Evolutionary conservation across 176 grass and related monocot genomes (phyloP).

Genomic region (Themeda triandra): DNA sequence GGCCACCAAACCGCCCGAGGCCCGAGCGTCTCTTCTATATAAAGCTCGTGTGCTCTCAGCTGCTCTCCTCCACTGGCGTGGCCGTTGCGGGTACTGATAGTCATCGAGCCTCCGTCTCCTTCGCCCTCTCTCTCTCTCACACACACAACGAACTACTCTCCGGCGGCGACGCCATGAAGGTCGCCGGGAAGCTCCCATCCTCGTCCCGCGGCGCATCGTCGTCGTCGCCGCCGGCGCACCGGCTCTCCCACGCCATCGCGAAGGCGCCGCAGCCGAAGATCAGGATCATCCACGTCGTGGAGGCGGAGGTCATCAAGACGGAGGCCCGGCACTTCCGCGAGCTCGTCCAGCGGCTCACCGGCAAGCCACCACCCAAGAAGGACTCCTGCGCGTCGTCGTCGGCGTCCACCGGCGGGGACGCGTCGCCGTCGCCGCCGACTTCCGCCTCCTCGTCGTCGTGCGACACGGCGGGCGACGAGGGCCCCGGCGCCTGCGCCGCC

Average conservation of each 20-base stretch:
- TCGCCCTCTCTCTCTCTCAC: neutral
- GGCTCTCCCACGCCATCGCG: constrained; percentile 32
- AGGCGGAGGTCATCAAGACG: constrained; percentile 66
- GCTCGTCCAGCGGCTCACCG: constrained; percentile 74
- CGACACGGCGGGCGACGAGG: neutral
- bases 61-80: neutral
- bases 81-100: neutral
- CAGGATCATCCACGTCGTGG: constrained; percentile 66
- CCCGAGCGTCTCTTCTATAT: constrained; percentile 14
- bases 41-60: neutral
- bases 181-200: constrained; percentile 15
- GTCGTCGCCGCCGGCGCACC: neutral
- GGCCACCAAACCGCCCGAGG: neutral
- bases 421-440: neutral
- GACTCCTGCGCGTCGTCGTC: neutral
- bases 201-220: neutral
- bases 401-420: neutral
- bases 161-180: constrained; percentile 16
- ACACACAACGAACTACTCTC: neutral
- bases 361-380: constrained; percentile 2
- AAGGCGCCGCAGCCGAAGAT: constrained; percentile 44
- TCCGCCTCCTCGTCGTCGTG: too few relatives aligned
- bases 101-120: neutral
- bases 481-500: neutral
- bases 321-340: constrained; percentile 64